A percentile compares a stretch with the other conserved stretches of the same genome.
phyloP scores from a whole-genome alignment of 768 basidiomycete genomes.

The Glaciozyma martinii region DNA sequence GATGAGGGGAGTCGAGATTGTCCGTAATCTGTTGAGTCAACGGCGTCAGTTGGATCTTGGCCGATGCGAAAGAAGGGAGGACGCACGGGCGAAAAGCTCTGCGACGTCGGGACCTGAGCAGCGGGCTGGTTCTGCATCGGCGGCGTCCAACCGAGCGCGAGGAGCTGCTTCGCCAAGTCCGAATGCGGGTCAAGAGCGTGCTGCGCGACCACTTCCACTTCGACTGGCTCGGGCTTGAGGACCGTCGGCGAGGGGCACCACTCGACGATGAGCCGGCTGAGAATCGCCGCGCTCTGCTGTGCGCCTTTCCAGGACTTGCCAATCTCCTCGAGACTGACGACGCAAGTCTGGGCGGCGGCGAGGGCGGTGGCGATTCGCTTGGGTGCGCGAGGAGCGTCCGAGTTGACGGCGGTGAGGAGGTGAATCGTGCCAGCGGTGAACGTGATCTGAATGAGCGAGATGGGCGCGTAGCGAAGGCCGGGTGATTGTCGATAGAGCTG shows the following conservation, averaged over 20 bases:
- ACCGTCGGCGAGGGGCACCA: conserved; percentile 4
- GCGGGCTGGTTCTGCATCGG: neutral
- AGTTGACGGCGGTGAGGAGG: conserved; percentile 51
- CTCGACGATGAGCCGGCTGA: conserved; percentile 45
- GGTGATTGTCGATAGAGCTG: conserved; percentile 48
- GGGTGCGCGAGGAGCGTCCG: conserved; percentile 40
- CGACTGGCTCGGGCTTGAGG: no score
- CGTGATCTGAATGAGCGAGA: conserved; percentile 52
- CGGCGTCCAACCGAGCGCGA: conserved; percentile 9
- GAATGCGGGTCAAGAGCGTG: conserved; percentile 9
- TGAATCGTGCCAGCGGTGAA: conserved; percentile 57
- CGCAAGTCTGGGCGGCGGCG: conserved; percentile 44
- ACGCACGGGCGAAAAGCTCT: no score
- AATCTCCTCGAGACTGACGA: conserved; percentile 49
- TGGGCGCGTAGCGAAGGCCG: conserved; percentile 51
- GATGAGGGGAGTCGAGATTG: no score
- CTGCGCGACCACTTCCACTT: neutral
- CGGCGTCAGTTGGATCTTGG: no score
- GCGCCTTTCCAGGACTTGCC: conserved; percentile 53
- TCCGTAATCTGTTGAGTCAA: no score
- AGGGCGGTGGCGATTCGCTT: conserved; percentile 49
- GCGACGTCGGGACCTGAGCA: no score
- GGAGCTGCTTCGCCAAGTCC: conserved; percentile 9
- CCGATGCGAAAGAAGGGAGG: no score
- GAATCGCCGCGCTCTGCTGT: conserved; percentile 47